phyloP scores from a whole-genome alignment of 352 stramenopile genomes.

The Globisporangium viniferum region DNA sequence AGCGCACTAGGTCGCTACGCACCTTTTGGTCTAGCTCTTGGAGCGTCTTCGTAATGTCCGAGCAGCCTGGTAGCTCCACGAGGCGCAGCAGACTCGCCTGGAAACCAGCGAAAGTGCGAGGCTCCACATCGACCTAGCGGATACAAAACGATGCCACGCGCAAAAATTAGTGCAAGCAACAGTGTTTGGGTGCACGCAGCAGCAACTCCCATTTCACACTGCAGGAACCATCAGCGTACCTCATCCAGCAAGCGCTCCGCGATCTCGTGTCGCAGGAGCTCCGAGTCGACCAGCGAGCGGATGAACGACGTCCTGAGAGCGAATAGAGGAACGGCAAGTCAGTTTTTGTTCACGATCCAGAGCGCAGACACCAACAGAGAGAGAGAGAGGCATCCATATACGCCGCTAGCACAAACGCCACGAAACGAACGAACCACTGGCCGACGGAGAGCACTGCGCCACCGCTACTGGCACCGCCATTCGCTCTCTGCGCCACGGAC shows the following conservation, averaged over 20 bases:
- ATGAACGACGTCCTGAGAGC: background rate
- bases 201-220: background rate
- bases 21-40: conserved; percentile 4
- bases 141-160: background rate
- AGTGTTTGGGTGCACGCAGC: background rate
- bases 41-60: background rate
- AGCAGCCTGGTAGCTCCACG: background rate
- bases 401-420: background rate
- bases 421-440: conserved; percentile 8
- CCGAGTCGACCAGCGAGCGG: background rate
- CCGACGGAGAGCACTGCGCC: background rate
- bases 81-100: background rate
- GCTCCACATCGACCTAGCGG: background rate
- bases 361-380: too few relatives aligned
- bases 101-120: background rate
- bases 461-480: background rate
- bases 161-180: background rate
- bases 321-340: background rate
- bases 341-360: background rate
- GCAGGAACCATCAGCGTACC: background rate
- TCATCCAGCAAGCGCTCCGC: background rate
- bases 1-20: too few relatives aligned
- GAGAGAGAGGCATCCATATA: background rate
- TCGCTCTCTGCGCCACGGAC: background rate
- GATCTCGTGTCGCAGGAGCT: background rate